Evolutionary conservation across 2,329 filamentous ascomycete species (phyloP), one percentile per base, ranked within the genome.

Genomic region (Penicillium sp.): DNA sequence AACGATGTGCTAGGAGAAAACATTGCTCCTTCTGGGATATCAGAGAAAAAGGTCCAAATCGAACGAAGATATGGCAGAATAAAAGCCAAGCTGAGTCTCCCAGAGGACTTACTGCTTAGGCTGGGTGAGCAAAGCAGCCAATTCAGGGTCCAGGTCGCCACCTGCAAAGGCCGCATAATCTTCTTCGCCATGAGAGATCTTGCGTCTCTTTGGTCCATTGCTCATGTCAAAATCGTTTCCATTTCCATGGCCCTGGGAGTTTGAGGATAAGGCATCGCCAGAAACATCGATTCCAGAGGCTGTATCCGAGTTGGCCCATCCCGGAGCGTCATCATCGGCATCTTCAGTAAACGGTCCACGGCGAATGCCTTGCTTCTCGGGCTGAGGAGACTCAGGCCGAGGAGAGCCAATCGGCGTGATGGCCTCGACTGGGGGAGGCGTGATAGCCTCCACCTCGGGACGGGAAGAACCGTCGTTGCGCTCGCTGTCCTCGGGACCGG

Each of bases 381-480:
- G 74, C 47, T 72, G 67, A 0, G 80, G 80, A 5, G 79, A 81
- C 58, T 55, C 69, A 48, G 71, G 74, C 47, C 72, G 67, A 0
- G 80, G 80, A 5, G 79, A 81, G 7, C 75, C 78, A 47, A 80
- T 76, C 18, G 83, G 81, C 0, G 81, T 82, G 52, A 82, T 73
- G 8, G 76, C 75, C 52, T 85, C 84, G 56, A 85, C 81, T 2
- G 86, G 78, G 1, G 89, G 90, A n/a, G 92, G 92, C 0, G 92
- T 97, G 52, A 97, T 81, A 5, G 87, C 89, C 72, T 97, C 93
- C 54, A 96, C 82, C 63, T 92, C 86, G 1, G 93, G 92, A 32
- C 91, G 86, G 49, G 56, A n/a, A 13, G 64, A 44, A 72, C 74
- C 34, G 40, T 70, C 62, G 59, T 66, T 60, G n/a, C 64, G 58